Evolutionary conservation across 2,329 filamentous ascomycete species (phyloP).

Genomic region (Macrophomina phaseolina): DNA sequence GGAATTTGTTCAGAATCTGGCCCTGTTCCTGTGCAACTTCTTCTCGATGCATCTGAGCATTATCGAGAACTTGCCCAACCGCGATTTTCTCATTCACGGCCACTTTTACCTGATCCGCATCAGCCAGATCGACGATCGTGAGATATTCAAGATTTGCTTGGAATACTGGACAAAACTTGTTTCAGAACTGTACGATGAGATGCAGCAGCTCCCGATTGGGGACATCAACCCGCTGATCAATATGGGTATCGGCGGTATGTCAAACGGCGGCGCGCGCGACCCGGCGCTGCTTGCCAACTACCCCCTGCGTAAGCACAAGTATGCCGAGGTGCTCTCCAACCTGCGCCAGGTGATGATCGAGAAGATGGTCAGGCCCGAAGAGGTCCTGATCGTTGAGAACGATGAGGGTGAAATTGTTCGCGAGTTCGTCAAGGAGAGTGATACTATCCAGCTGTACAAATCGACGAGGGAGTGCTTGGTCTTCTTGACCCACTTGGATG

Average conservation of each 20-base stretch:
- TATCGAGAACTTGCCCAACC: constrained; percentile 94
- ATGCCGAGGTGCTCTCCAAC: constrained; percentile 91
- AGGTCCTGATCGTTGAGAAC: constrained; percentile 98
- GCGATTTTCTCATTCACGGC: constrained; percentile 91
- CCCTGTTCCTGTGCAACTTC: constrained; percentile 95
- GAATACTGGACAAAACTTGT: constrained; percentile 99
- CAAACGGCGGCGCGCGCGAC: constrained; percentile 83
- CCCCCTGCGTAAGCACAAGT: constrained; percentile 96
- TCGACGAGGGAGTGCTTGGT: constrained; percentile 96
- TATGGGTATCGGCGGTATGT: constrained; percentile 70
- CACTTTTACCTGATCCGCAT: constrained; percentile 99
- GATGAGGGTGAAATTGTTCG: constrained; percentile 98
- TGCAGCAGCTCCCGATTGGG: constrained; percentile 93
- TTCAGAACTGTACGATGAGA: constrained; percentile 97
- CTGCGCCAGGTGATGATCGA: constrained; percentile 98
- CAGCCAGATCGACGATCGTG: constrained; percentile 96
- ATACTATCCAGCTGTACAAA: constrained; percentile 99
- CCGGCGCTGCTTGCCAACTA: constrained; percentile 86
- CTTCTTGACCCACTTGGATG: constrained; percentile 95
- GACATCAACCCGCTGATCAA: constrained; percentile 89
- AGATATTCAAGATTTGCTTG: constrained; percentile 99
- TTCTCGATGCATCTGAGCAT: constrained; percentile 89
- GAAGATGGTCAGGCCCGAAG: constrained; percentile 98
- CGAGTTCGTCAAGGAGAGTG: constrained; percentile 98
- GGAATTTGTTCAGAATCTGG: constrained; percentile 96